Percentiles rank a stretch among this genome's conserved stretches.
Conservation (phyloP, 164 flowering plant species). For the Vitis labrusca region DNA sequence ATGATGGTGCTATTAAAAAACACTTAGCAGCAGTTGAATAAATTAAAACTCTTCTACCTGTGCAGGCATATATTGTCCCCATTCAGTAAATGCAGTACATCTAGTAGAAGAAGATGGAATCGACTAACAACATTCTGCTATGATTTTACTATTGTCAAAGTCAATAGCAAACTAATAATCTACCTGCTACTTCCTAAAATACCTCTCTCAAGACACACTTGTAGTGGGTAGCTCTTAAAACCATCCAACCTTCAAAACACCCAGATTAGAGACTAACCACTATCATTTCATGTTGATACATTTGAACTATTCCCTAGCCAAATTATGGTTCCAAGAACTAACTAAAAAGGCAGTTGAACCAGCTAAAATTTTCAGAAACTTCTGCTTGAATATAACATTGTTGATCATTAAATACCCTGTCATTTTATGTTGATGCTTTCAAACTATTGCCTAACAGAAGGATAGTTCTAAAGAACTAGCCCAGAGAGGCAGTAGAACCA, state of each 20-base stretch:
- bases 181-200: too few relatives aligned
- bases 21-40: not conserved
- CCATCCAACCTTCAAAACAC: not conserved
- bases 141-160: too few relatives aligned
- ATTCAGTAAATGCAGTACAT: not conserved
- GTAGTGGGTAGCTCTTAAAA: not conserved
- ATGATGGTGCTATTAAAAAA: not conserved
- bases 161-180: too few relatives aligned
- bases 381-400: too few relatives aligned
- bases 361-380: too few relatives aligned
- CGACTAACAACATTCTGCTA: too few relatives aligned
- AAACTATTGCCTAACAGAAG: not conserved
- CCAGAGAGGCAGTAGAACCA: not conserved
- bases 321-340: too few relatives aligned
- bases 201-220: not conserved
- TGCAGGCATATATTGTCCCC: not conserved
- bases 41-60: too few relatives aligned
- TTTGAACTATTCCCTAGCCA: too few relatives aligned
- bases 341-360: too few relatives aligned
- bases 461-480: not conserved
- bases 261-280: not conserved
- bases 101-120: too few relatives aligned
- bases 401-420: too few relatives aligned
- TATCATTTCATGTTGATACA: not conserved
- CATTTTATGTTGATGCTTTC: not conserved